Base-by-base conservation (phyloP, 129 eudicot species). In the Artemisia tridentata region DNA sequence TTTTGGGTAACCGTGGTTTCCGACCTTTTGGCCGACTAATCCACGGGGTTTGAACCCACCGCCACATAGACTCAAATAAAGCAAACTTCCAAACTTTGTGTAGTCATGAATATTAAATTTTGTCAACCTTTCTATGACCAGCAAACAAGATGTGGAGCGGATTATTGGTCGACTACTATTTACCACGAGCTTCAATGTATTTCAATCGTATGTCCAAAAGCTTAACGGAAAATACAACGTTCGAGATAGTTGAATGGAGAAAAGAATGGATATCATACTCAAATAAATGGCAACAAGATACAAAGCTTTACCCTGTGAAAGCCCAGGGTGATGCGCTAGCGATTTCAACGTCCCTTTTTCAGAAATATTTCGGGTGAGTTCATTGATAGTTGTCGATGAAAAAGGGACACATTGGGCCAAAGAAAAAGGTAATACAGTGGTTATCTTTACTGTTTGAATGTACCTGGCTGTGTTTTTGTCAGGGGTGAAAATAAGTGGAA, bases 81-180 rank as follows among this genome's bases (percentile, higher is more conserved):
- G n/a, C n/a, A n/a, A 38, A 8, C 11, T 7, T 38, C 10, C 2
- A 38, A 38, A 8, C 11, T 38, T 38, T 38, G 45, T 38, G 45
- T 38, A 7, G 10, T 38, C 45, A 38, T 2, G 2, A 18, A 2
- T 45, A 4, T 64, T 50, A 13, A 50, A 50, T 13, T 50, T 18
- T n/a, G 31, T 46, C 27, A 46, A 41, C 14, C 4, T 43, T 63
- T 76, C 57, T 68, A 48, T 60, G 52, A 9, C 45, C 84, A 93
- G 97, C 99, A 14, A 93, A 93, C 84, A 93, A 93, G 82, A 85
- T 89, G 63, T 93, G 99, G 97, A 90, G 96, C 55, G 97, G 99
- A 62, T 77, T 93, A 13, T 73, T 89, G 34, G 86, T 70, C 47
- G 84, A 71, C 20, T 93, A 93, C 77, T 85, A 93, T 84, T 83